Base-by-base conservation (phyloP, 352 stramenopile species). In the Phytophthora tentaculata region DNA sequence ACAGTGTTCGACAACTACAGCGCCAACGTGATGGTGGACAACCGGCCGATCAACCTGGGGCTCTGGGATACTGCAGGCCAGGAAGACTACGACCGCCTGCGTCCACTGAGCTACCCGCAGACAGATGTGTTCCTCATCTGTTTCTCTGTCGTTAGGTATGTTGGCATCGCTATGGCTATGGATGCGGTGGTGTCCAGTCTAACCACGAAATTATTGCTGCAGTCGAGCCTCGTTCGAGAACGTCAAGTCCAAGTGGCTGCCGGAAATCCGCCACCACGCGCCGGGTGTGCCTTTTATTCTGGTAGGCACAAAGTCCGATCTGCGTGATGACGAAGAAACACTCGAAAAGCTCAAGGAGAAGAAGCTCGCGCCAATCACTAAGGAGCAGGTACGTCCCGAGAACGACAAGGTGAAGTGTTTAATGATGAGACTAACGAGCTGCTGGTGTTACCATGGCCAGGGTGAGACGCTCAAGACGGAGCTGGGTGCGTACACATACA, bases 31-130 rank as follows among this genome's bases (percentile, higher is more conserved):
- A 97, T 96, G 85, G 93, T 98, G 54, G 92, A 98, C 68, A 89
- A 86, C 69, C 96, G 97, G 67, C 96, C 95, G 29, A 97, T 99
- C 74, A 99, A 98, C 76, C 74, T 99, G 23, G 95, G 95, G 28
- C 81, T 99, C 16, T 99, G 96, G 96, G 96, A 99, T 88, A 99
- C 96, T 2, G 96, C 96, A 17, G 96, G 96, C 47, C 96, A 99
- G 75, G 96, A 99, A 66, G 96, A 99, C 81, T 99, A 99, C 76
- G 96, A 99, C 70, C 88, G 95, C 26, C 71, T 99, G 56, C 89
- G 96, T 29, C 95, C 96, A 52, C 77, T 99, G 47, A 98, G 89
- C 60, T 99, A 99, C 79, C 96, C 96, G 13, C 91, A 98, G 76
- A 99, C 96, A 19, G 94, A 99, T 62, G 94, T 98, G 17, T 99